Conservation (phyloP, 2,329 filamentous ascomycete genomes). For the Fusarium abutilonis region DNA sequence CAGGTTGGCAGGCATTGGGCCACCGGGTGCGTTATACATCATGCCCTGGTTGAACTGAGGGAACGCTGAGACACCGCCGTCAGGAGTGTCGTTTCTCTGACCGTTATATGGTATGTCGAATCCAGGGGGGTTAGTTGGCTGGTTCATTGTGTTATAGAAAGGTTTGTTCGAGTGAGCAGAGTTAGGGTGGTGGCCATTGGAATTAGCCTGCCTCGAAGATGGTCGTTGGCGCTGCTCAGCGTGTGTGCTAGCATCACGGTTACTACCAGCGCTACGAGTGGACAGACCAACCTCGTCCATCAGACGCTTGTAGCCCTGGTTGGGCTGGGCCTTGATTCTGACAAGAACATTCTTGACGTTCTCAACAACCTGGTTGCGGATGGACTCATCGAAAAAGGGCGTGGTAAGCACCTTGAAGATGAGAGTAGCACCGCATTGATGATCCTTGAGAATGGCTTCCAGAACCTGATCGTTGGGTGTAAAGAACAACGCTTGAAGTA, state of each 20-base stretch:
- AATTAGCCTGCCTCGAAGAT: conserved; percentile 63
- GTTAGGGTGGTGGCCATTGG: conserved; percentile 55
- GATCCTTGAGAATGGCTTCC: conserved; percentile 90
- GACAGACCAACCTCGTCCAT: conserved; percentile 99
- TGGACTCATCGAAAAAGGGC: conserved; percentile 93
- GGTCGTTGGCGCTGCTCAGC: conserved; percentile 65
- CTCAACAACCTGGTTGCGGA: conserved; percentile 87
- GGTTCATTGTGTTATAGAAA: conserved; percentile 64
- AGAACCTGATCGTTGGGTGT: conserved; percentile 85
- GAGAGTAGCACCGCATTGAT: conserved; percentile 89
- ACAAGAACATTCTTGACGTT: conserved; percentile 90
- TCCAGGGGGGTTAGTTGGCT: conserved; percentile 51
- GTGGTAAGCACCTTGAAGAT: conserved; percentile 99
- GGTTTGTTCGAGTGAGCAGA: conserved; percentile 57
- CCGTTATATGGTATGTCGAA: conserved; percentile 64
- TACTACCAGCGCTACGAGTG: conserved; percentile 62
- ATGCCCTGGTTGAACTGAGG: conserved; percentile 61
- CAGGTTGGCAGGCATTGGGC: conserved; percentile 58
- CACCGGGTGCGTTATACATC: conserved; percentile 61
- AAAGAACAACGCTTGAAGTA: conserved; percentile 92
- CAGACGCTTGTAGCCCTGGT: conserved; percentile 95
- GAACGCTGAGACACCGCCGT: conserved; percentile 61
- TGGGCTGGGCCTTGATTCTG: conserved; percentile 90
- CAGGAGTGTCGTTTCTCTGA: conserved; percentile 63
- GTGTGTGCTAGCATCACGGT: conserved; percentile 56